Percentiles rank a stretch among this genome's conserved stretches.
phyloP scores from a whole-genome alignment of 2,329 filamentous ascomycete species.

The Fusarium sp. region DNA sequence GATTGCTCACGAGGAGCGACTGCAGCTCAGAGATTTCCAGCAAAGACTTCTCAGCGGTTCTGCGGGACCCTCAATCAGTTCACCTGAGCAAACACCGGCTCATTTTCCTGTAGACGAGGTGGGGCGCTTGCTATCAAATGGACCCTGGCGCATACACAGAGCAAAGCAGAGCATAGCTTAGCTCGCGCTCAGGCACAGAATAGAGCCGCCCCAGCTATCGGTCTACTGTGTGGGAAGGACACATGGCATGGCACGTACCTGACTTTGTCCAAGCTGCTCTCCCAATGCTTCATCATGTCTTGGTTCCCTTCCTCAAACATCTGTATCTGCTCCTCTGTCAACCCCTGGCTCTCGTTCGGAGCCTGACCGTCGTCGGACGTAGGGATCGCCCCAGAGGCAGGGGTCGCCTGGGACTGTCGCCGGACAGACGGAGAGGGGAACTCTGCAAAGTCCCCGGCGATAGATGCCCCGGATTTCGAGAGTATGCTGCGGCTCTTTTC shows the following conservation, averaged over 20 bases:
- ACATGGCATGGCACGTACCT: conserved; percentile 69
- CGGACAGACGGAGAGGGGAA: conserved; percentile 43
- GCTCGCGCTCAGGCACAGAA: conserved; percentile 5
- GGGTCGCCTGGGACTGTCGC: conserved; percentile 32
- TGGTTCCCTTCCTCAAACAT: conserved; percentile 95
- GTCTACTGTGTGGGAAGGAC: conserved; percentile 9
- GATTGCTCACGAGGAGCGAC: conserved; percentile 86
- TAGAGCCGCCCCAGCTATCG: conserved; percentile 11
- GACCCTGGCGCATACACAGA: conserved; percentile 2
- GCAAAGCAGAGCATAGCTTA: not conserved
- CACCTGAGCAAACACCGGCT: conserved; percentile 6
- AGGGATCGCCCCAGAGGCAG: conserved; percentile 30
- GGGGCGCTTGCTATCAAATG: conserved; percentile 5
- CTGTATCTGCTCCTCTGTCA: conserved; percentile 88
- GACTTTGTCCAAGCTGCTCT: conserved; percentile 94
- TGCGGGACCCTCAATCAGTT: conserved; percentile 52
- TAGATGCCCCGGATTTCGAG: conserved; percentile 69
- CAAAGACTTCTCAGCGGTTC: conserved; percentile 88
- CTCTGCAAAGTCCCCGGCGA: conserved; percentile 50
- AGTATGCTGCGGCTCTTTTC: conserved; percentile 91
- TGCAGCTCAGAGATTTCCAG: conserved; percentile 94
- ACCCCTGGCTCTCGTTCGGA: conserved; percentile 61
- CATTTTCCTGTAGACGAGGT: conserved; percentile 12
- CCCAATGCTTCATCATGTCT: conserved; percentile 92
- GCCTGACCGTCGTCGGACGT: conserved; percentile 36